Evolutionary conservation across 345 rosid genomes (phyloP).

Genomic region (Aquilaria yunnanensis): DNA sequence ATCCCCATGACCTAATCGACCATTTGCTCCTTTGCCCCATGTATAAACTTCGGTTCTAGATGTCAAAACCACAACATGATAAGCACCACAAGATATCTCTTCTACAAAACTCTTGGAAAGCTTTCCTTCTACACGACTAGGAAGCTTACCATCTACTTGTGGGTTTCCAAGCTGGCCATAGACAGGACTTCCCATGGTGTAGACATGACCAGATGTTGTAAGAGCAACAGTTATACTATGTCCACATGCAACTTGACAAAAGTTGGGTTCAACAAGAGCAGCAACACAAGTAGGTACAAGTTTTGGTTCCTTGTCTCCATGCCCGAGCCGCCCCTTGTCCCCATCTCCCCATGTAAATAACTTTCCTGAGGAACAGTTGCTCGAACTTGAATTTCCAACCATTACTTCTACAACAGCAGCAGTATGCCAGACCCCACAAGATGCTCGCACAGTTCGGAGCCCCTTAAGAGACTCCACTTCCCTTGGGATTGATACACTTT

Average conservation of each 20-base stretch:
- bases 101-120: conserved; percentile 81
- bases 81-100: conserved; percentile 95
- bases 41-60: conserved; percentile 92
- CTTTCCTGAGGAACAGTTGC: conserved; percentile 92
- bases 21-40: conserved; percentile 99
- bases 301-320: conserved; percentile 89
- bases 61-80: conserved; percentile 92
- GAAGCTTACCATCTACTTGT: conserved; percentile 83
- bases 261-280: conserved; percentile 90
- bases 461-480: conserved; percentile 81
- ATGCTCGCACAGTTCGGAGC: conserved; percentile 67
- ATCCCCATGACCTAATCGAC: conserved; percentile 95
- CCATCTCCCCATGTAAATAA: conserved; percentile 99
- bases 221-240: conserved; percentile 91
- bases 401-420: conserved; percentile 97
- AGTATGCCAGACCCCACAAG: conserved; percentile 89
- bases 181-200: conserved; percentile 94
- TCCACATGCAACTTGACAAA: conserved; percentile 94
- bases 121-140: conserved; percentile 80
- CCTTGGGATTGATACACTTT: conserved; percentile 57
- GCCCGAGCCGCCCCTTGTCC: conserved; percentile 96
- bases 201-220: conserved; percentile 81
- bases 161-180: conserved; percentile 96
- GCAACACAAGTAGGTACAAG: conserved; percentile 96
- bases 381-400: conserved; percentile 88